Evolutionary conservation across 345 rosid species (phyloP).

Genomic region (Bruguiera sexangula): DNA sequence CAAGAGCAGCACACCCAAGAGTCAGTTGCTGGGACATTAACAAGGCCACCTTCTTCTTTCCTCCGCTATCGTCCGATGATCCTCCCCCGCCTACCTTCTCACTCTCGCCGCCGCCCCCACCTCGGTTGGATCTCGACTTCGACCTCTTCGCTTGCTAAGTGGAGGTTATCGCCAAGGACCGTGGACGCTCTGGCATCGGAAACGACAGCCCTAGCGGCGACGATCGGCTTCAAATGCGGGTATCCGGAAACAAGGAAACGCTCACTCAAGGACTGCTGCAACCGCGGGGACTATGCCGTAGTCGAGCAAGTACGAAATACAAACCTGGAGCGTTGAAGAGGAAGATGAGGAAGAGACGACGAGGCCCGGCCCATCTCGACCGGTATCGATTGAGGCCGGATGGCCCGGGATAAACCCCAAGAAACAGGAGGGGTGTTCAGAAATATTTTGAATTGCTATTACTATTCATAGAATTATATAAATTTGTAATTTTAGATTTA

Average conservation of each 20-base stretch:
- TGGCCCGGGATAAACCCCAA: neutral
- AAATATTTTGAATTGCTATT: no score
- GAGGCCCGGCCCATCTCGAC: neutral
- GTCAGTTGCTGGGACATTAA: slow-evolving; percentile 62
- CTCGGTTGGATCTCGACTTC: slow-evolving; percentile 24
- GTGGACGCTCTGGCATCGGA: slow-evolving; percentile 28
- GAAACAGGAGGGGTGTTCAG: no score
- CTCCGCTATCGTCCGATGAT: slow-evolving; percentile 26
- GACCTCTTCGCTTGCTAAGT: slow-evolving; percentile 22
- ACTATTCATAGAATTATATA: no score
- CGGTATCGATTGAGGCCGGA: neutral
- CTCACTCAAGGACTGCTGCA: neutral
- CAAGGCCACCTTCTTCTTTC: slow-evolving; percentile 36
- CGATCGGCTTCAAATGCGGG: slow-evolving; percentile 11
- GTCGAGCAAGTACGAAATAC: slow-evolving; percentile 8
- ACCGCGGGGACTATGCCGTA: neutral
- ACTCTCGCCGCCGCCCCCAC: slow-evolving; percentile 23
- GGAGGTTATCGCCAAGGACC: slow-evolving; percentile 18
- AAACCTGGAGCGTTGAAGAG: slow-evolving; percentile 24
- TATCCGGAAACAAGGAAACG: slow-evolving; percentile 9
- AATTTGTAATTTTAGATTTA: no score
- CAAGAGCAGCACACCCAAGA: slow-evolving; percentile 51
- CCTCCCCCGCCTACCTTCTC: slow-evolving; percentile 26
- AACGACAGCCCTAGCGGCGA: slow-evolving; percentile 18
- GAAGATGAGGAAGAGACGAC: slow-evolving; percentile 42